phyloP scores from a whole-genome alignment of 2,329 filamentous ascomycete genomes.

The Hymenoscyphus fructigenus region DNA sequence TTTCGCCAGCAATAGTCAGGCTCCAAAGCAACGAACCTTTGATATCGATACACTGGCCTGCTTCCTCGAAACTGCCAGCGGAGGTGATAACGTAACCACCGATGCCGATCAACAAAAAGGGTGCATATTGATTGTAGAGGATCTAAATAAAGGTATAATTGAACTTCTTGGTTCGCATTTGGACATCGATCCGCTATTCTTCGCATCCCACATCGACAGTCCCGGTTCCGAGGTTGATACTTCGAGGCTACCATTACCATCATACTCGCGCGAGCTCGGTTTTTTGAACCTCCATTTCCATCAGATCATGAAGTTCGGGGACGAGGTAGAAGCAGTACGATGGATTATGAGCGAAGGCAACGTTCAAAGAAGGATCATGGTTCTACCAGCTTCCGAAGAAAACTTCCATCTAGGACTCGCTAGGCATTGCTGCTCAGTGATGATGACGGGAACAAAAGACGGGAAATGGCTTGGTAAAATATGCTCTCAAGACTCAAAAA shows the following conservation, averaged over 20 bases:
- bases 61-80: neutral
- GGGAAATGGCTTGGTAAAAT: neutral
- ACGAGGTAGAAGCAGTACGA: neutral
- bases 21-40: neutral
- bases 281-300: slow-evolving; percentile 8
- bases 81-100: neutral
- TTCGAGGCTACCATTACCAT: neutral
- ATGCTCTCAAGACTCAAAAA: neutral
- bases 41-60: neutral
- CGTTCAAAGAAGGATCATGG: slow-evolving; percentile 4
- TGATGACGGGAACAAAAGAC: neutral
- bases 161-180: slow-evolving; percentile 11
- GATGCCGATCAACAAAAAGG: neutral
- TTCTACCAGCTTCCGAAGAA: neutral
- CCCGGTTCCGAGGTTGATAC: too few relatives aligned
- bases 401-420: slow-evolving; percentile 5
- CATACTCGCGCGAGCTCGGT: too few relatives aligned
- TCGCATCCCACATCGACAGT: neutral
- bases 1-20: neutral
- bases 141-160: slow-evolving; percentile 12
- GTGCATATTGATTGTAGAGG: slow-evolving; percentile 11
- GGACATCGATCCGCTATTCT: slow-evolving; percentile 16
- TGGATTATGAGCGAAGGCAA: slow-evolving; percentile 9
- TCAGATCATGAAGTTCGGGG: neutral
- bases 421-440: slow-evolving; percentile 3